phyloP scores from a whole-genome alignment of 164 flowering plant species.

The Tinospora cordifolia region DNA sequence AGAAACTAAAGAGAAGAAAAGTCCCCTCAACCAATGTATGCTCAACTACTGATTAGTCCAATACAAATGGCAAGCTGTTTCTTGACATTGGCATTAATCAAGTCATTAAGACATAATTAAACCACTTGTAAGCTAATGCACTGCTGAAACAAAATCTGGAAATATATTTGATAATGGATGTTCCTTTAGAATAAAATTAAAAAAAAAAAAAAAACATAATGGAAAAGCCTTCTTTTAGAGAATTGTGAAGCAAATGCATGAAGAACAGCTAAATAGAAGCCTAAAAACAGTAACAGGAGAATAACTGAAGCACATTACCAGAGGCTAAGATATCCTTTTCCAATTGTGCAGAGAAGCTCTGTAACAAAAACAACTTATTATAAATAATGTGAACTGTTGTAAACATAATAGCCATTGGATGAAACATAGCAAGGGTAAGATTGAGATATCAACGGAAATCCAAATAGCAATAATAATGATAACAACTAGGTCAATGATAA shows the following conservation, averaged over 20 bases:
- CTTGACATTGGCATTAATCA: not conserved
- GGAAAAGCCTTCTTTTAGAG: not conserved
- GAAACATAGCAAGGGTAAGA: not conserved
- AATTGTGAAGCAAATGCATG: not conserved
- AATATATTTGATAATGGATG: not conserved
- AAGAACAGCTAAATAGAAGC: not conserved
- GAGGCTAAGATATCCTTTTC: slow-evolving; percentile 81
- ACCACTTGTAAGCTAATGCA: not conserved
- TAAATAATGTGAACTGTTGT: not conserved
- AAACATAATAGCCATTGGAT: not conserved
- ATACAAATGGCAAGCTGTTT: not conserved
- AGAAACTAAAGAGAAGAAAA: too few species aligned
- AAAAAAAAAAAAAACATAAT: not conserved
- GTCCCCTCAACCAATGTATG: too few species aligned
- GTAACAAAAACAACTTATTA: slow-evolving; percentile 19
- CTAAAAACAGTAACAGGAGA: not conserved
- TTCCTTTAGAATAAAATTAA: not conserved
- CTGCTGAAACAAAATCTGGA: not conserved
- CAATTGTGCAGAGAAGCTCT: slow-evolving; percentile 87
- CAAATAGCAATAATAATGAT: not conserved
- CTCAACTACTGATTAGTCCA: not conserved
- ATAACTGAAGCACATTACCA: slow-evolving; percentile 35
- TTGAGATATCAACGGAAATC: not conserved
- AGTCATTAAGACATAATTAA: not conserved
- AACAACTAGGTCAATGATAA: not conserved